Conservation (phyloP, 768 basidiomycete species). For the Collybia sp. region DNA sequence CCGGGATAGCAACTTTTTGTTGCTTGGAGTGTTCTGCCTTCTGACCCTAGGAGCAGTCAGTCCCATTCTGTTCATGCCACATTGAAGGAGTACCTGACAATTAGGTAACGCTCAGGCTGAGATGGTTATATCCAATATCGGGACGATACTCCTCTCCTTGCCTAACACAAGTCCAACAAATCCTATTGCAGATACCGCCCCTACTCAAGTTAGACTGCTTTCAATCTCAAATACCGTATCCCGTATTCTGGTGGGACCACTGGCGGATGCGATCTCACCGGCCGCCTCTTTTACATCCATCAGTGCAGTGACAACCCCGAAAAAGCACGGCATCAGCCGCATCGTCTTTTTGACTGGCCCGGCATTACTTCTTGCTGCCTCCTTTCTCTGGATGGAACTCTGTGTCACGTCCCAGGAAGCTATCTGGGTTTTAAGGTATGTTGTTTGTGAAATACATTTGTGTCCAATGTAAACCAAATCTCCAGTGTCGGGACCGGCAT, state of each 20-base stretch:
- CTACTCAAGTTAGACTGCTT: constrained; percentile 65
- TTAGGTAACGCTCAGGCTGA: constrained; percentile 43
- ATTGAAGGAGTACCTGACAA: not conserved
- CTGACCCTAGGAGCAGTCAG: constrained; percentile 68
- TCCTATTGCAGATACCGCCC: constrained; percentile 30
- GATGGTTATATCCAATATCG: constrained; percentile 83
- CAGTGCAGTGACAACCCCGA: constrained; percentile 28
- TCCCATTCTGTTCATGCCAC: constrained; percentile 8
- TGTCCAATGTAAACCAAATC: constrained; percentile 4
- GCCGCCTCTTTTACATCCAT: constrained; percentile 38
- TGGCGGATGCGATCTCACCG: constrained; percentile 74
- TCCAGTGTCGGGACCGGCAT: constrained; percentile 59
- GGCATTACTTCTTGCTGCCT: constrained; percentile 40
- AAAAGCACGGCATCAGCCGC: constrained; percentile 57
- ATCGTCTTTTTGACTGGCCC: constrained; percentile 53
- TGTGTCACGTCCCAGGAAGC: constrained; percentile 41
- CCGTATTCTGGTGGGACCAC: constrained; percentile 59
- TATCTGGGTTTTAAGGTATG: constrained; percentile 71
- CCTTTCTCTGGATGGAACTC: constrained; percentile 53
- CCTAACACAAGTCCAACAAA: constrained; percentile 23
- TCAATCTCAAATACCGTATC: constrained; percentile 70
- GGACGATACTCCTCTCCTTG: constrained; percentile 67
- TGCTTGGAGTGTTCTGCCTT: constrained; percentile 45
- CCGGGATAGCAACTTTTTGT: constrained; percentile 59
- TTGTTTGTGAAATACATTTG: not conserved